Evolutionary conservation across 108 stramenopile species (phyloP).

Genomic region (Cylindrotheca fusiformis): DNA sequence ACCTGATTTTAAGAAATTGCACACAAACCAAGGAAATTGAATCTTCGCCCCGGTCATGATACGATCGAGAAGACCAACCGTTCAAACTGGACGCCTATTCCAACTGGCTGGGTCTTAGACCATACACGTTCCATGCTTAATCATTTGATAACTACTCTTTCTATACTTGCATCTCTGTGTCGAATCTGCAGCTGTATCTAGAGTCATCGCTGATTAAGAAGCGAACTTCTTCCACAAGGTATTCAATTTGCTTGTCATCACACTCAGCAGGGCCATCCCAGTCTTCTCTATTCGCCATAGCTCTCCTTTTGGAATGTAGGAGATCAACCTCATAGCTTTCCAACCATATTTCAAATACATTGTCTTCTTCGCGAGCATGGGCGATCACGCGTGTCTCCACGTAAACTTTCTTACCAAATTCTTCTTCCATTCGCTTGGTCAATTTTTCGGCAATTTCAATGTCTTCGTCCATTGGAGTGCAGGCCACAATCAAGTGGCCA

Average conservation of each 20-base stretch:
- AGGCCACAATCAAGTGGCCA: conserved; percentile 81
- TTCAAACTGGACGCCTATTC: no score
- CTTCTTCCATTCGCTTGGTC: conserved; percentile 59
- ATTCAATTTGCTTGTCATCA: conserved; percentile 68
- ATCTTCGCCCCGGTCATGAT: no score
- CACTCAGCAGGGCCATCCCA: conserved; percentile 73
- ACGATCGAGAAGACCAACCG: no score
- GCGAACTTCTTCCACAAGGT: conserved; percentile 60
- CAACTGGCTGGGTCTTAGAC: no score
- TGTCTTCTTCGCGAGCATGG: conserved; percentile 70
- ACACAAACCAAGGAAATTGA: no score
- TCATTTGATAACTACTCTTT: no score
- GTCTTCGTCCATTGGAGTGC: conserved; percentile 56
- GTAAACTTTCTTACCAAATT: conserved; percentile 75
- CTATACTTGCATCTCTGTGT: conserved; percentile 21
- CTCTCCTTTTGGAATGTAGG: conserved; percentile 72
- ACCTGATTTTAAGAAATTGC: no score
- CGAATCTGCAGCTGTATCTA: conserved; percentile 60
- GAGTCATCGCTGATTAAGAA: conserved; percentile 75
- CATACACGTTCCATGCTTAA: no score
- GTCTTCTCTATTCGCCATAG: conserved; percentile 38
- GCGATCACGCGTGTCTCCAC: conserved; percentile 80
- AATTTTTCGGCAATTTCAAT: conserved; percentile 77
- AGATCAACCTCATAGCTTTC: conserved; percentile 85
- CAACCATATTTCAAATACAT: conserved; percentile 85